These are phyloP conservation scores for Penicillium goetzii DNA, from an alignment of 495 filamentous ascomycete species.

Conservation along the genomic window DNA sequence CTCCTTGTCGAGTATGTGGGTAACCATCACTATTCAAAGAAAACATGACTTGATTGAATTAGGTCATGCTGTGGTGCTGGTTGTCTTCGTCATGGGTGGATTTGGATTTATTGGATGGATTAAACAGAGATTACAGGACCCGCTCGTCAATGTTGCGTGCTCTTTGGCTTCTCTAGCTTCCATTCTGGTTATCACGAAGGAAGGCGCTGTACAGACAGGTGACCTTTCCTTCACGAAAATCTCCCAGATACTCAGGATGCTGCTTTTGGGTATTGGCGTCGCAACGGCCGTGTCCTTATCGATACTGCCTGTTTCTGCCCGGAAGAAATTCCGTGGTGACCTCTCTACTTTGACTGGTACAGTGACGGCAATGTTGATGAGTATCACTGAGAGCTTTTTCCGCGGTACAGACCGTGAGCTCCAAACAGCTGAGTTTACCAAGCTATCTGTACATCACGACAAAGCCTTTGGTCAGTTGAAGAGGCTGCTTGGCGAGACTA, in stretches of 20 bases:
- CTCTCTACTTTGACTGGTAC: constrained; percentile 76
- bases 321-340: constrained; percentile 71
- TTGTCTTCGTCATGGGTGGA: constrained; percentile 87
- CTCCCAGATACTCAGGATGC: constrained; percentile 85
- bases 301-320: constrained; percentile 82
- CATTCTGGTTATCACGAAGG: constrained; percentile 90
- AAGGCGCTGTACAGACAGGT: constrained; percentile 79
- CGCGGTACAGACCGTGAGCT: constrained; percentile 82
- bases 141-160: constrained; percentile 89
- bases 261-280: constrained; percentile 78
- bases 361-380: constrained; percentile 76
- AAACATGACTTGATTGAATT: constrained; percentile 64
- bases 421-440: constrained; percentile 60
- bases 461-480: constrained; percentile 70
- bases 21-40: constrained; percentile 73
- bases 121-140: constrained; percentile 84
- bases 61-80: constrained; percentile 79
- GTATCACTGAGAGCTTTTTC: constrained; percentile 84
- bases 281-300: constrained; percentile 75
- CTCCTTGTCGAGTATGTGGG: constrained; percentile 82
- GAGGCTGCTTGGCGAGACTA: constrained; percentile 83
- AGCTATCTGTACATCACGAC: constrained; percentile 65
- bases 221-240: constrained; percentile 82
- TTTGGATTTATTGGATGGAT: constrained; percentile 90
- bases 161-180: constrained; percentile 86